Conservation (phyloP, 371 early-diverging fungal species). For the Mortierella sp. region DNA sequence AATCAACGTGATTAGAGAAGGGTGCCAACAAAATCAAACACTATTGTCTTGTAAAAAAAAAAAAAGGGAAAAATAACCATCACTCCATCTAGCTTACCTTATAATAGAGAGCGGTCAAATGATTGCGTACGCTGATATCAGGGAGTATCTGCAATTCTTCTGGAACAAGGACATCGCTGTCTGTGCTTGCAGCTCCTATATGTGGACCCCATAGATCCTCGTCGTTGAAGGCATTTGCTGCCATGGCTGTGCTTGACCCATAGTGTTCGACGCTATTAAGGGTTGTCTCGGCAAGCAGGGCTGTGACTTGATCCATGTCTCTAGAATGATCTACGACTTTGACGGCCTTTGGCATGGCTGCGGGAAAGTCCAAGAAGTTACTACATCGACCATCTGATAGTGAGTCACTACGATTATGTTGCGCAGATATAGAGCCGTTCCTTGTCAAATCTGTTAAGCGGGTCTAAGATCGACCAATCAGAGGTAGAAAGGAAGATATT, state of each 20-base stretch:
- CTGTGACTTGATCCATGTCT: constrained; percentile 17
- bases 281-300: constrained; percentile 28
- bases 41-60: too few relatives aligned
- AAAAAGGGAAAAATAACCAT: too few relatives aligned
- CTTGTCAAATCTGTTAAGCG: not conserved
- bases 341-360: constrained; percentile 20
- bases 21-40: not conserved
- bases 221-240: constrained; percentile 27
- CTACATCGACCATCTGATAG: not conserved
- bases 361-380: constrained; percentile 32
- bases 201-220: constrained; percentile 43
- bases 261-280: constrained; percentile 23
- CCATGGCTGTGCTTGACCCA: constrained; percentile 33
- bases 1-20: not conserved
- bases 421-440: constrained; percentile 1
- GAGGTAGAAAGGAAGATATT: not conserved
- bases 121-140: constrained; percentile 16
- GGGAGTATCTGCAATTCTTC: constrained; percentile 34
- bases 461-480: not conserved
- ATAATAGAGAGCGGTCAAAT: constrained; percentile 25
- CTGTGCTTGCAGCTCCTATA: constrained; percentile 22
- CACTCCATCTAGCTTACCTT: constrained; percentile 19
- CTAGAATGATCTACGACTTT: constrained; percentile 30
- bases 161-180: constrained; percentile 30
- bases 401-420: not conserved